Evolutionary conservation across 805 yeast species (phyloP), one percentile per base, ranked within the genome.

Genomic region (Lachancea lanzarotensis): DNA sequence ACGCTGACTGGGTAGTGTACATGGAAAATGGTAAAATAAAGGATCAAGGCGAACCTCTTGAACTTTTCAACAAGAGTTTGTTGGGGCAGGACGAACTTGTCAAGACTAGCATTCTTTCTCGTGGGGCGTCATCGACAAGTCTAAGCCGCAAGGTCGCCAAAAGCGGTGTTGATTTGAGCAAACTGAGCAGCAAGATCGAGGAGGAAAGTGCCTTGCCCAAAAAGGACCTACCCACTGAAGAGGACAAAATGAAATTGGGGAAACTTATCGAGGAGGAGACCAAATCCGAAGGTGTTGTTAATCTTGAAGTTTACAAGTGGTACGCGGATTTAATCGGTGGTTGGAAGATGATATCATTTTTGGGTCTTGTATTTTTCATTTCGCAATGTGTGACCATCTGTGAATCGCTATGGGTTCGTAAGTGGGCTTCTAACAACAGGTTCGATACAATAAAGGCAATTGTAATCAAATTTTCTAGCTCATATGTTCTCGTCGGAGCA

Each of bases 321-420:
- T 93, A 84, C 60, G 73, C 81, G 39, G 68, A 70, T 38, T 72
- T 81, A 35, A 77, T 88, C 65, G 98, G 97, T 48, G 82, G 84
- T 9, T 55, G 66, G 55, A 56, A 64, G 19, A 71, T 78, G 49
- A 74, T 93, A 76, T 7, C 66, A 1, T 42, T 70, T 11, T 63
- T 86, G 40, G 43, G 75, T 2, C 32, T 61, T 6, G 62, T 79
- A 1, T 84, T 82, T 55, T 45, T 76, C 45, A 49, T 71, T 9
- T 73, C 85, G 11, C 95, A 90, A 61, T 60, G 63, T 38, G 63
- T 79, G 12, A 74, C 72, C 56, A 79, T 89, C 54, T 67, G 71
- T 15, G 96, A 88, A 67, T 81, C 95, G 2, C 87, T 86, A 83
- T 90, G 97, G 97, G 76, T 90, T 57, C 79, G 91, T 67, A 63